Conservation (phyloP, 768 basidiomycete genomes). For the Kwoniella heveanensis region DNA sequence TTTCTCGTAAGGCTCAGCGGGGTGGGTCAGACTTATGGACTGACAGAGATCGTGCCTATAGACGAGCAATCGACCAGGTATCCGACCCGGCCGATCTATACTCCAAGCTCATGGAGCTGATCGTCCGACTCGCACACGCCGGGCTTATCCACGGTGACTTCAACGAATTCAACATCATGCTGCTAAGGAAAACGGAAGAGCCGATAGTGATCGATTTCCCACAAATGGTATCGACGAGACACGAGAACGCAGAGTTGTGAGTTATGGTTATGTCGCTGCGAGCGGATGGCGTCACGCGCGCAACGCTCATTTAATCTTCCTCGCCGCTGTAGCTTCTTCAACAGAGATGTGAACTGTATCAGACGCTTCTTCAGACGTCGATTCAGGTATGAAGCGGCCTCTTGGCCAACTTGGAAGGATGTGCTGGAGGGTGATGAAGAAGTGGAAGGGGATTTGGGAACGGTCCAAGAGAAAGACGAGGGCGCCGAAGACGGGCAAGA, state of each 20-base stretch:
- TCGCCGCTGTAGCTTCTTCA: slow-evolving; percentile 77
- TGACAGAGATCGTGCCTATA: too few species aligned
- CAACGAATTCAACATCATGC: slow-evolving; percentile 98
- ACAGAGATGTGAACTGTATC: slow-evolving; percentile 96
- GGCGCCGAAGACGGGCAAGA: slow-evolving; percentile 13
- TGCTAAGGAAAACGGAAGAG: slow-evolving; percentile 71
- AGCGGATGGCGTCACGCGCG: too few species aligned
- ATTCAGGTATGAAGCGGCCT: slow-evolving; percentile 85
- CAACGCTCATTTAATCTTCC: neutral
- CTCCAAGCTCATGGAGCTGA: slow-evolving; percentile 88
- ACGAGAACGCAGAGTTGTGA: slow-evolving; percentile 94
- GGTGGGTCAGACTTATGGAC: too few species aligned
- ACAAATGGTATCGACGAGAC: slow-evolving; percentile 97
- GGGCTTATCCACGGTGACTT: slow-evolving; percentile 99
- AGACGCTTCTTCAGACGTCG: slow-evolving; percentile 85
- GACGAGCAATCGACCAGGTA: slow-evolving; percentile 79
- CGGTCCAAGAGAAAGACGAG: slow-evolving; percentile 19
- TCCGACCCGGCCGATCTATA: slow-evolving; percentile 87
- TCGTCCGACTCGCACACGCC: slow-evolving; percentile 87
- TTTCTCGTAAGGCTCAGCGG: too few species aligned
- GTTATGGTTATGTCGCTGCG: too few species aligned
- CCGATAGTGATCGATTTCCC: slow-evolving; percentile 97
- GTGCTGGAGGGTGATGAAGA: slow-evolving; percentile 57
- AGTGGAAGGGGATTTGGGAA: slow-evolving; percentile 10
- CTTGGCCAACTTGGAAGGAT: slow-evolving; percentile 83